Base-by-base conservation (phyloP, 306 rosid species). In the Sesbania bispinosa region DNA sequence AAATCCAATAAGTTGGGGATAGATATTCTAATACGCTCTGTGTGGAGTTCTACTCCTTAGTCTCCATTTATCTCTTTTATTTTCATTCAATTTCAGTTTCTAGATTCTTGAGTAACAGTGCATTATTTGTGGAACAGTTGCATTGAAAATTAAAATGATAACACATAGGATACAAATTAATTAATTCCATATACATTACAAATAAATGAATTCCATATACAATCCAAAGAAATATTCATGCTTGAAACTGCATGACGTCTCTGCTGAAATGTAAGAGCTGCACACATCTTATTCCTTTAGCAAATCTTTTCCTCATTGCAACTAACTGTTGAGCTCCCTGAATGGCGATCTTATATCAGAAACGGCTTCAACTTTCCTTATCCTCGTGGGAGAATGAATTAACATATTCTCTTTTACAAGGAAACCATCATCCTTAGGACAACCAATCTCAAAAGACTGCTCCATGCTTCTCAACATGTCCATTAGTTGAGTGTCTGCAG, bases 281-380 rank as follows among this genome's bases (percentile, higher is more conserved):
- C 67, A 61, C 21, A 80, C 42, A 36, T 67, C 51, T 71, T 62
- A 50, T 16, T 62, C 38, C n/a, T n/a, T n/a, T n/a, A n/a, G n/a
- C n/a, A n/a, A n/a, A n/a, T n/a, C n/a, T n/a, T n/a, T n/a, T n/a
- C 30, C 39, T 11, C 7, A 46, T 36, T 32, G 26, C 54, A 57
- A 70, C 83, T 78, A 81, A 47, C 29, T 68, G 80, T 89, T 92
- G 67, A 89, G 88, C 75, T 83, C 90, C 77, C 87, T 76, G 76
- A 90, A 87, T 38, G 94, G 92, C 4, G 89, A 75, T 78, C 95
- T 92, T 50, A 36, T 9, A 33, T 80, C 88, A 61, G 85, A 78
- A 27, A 43, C 54, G 43, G 47, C 73, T 65, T 88, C 88, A 63
- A 29, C 51, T 74, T 71, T 87, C 86, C 84, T 88, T 64, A 26